Base-by-base conservation (phyloP, 192 early-diverging fungal species). In the Ramicandelaber brevisporus region DNA sequence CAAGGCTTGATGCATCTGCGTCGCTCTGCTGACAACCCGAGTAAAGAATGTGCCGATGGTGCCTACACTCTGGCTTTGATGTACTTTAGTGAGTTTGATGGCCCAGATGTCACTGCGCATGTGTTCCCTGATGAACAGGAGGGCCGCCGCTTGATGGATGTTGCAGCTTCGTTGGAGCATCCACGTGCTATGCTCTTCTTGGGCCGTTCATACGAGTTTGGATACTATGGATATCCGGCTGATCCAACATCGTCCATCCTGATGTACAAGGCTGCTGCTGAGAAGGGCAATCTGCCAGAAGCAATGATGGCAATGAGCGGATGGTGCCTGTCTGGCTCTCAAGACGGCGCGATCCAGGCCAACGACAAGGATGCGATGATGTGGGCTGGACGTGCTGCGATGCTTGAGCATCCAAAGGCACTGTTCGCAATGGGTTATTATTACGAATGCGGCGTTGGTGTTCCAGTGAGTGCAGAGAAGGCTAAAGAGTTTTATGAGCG, bases 341-440 rank as follows among this genome's bases (percentile, higher is more conserved):
- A n/a, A n/a, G 59, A 74, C 21, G 65, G 65, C 21, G 50, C 44
- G 9, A 47, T 76, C 11, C 51, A 58, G 3, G 50, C 50, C 27
- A 63, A 75, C 38, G 75, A 82, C 35, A 43, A 51, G 2, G 55
- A 78, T 30, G 80, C 84, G 1, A 72, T 73, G 38, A 61, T 74
- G 34, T 84, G 84, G 68, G 78, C 73, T 30, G 54, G 53, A 20
- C 58, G 60, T n/a, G 76, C 85, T 3, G 85, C 88, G 23, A 64
- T 70, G 21, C 63, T 68, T 41, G 70, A 70, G 4, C 41, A 76
- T 13, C 63, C 71, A 7, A 62, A 70, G 29, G 88, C 88, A 3
- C 68, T 87, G 59, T 86, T 68, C 38, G 78, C 76, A 4, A 61
- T 95, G 59, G 88, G 88, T 22, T 89, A 86, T 48, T 86, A 78